phyloP scores from a whole-genome alignment of 2,329 filamentous ascomycete genomes.

The Aspergillus candidus region DNA sequence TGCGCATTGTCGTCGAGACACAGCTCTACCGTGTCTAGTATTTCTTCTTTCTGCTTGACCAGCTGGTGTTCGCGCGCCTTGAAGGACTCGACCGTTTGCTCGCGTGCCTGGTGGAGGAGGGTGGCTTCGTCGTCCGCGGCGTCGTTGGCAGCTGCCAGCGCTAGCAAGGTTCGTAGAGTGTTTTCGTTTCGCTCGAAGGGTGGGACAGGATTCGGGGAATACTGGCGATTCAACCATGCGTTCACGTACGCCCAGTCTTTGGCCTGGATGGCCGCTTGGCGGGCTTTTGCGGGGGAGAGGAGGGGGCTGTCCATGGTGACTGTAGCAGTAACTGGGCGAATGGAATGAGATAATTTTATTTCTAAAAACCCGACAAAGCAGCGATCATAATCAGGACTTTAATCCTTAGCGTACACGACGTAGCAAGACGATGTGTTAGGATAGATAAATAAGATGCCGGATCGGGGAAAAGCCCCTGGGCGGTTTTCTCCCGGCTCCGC shows the following conservation, averaged over 20 bases:
- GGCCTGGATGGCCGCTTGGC: conserved; percentile 71
- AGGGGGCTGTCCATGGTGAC: conserved; percentile 37
- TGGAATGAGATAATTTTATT: not conserved
- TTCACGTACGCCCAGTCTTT: conserved; percentile 91
- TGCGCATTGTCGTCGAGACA: conserved; percentile 50
- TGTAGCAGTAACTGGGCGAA: conserved; percentile 9
- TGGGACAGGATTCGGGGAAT: conserved; percentile 58
- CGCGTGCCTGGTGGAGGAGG: conserved; percentile 31
- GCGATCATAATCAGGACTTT: no score
- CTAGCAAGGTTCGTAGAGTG: conserved; percentile 68
- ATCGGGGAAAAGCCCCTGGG: no score
- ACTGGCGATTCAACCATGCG: conserved; percentile 70
- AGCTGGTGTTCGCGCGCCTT: conserved; percentile 25
- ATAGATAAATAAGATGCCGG: no score
- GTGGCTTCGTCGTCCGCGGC: conserved; percentile 47
- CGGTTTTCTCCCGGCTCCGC: no score
- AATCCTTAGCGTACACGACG: no score
- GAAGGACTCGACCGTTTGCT: conserved; percentile 30
- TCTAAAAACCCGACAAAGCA: no score
- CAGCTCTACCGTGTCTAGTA: conserved; percentile 52
- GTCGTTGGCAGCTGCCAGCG: conserved; percentile 71
- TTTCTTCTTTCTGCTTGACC: conserved; percentile 29
- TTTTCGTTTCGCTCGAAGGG: conserved; percentile 81
- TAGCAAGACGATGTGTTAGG: no score
- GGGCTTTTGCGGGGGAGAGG: conserved; percentile 58